Base-by-base conservation (phyloP, 495 filamentous ascomycete genomes). In the Xylaria intraflava region DNA sequence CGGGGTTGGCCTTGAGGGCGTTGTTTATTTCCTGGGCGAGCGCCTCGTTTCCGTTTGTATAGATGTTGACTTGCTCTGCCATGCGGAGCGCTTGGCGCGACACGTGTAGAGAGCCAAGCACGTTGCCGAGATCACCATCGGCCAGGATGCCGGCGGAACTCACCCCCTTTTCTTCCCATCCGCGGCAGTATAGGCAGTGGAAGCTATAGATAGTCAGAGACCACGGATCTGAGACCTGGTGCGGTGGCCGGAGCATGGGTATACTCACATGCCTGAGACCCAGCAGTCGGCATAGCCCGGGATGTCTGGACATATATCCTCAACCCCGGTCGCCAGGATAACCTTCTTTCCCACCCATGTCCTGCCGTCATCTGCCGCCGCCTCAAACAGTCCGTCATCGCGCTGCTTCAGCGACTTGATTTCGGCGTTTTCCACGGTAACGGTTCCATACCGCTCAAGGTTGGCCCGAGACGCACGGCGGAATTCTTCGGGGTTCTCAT, bases 261-360 rank as follows among this genome's bases (percentile, higher is more conserved):
- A 29, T 31, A 17, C 43, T 31, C 30, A 46, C 43, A 46, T 46
- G 43, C 43, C 43, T 12, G 43, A 46, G 27, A 14, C n/a, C 0
- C 72, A 70, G 40, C 72, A 74, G 0, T 66, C 67, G 0, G 52
- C 58, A 56, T 68, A 72, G 4, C 70, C 70, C n/a, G 61, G 43
- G 22, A 71, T 64, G 44, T 69, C 17, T n/a, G 68, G 33, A 64
- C 55, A 60, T 0, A 66, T 40, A 38, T 76, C 72, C 7, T 42
- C 43, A 0, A 65, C 61, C 0, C 76, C 75, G 0, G 56, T 69
- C 0, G 74, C 76, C 2, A 80, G 59, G 0, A 75, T 54, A 1
- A 80, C 19, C 53, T 77, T 78, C 22, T 61, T 56, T 14, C 71
- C 67, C 20, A 49, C 46, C 64, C 65, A 78, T 10, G 14, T 48